phyloP scores from a whole-genome alignment of 441 rosid genomes.

The Euphorbia celastroides region DNA sequence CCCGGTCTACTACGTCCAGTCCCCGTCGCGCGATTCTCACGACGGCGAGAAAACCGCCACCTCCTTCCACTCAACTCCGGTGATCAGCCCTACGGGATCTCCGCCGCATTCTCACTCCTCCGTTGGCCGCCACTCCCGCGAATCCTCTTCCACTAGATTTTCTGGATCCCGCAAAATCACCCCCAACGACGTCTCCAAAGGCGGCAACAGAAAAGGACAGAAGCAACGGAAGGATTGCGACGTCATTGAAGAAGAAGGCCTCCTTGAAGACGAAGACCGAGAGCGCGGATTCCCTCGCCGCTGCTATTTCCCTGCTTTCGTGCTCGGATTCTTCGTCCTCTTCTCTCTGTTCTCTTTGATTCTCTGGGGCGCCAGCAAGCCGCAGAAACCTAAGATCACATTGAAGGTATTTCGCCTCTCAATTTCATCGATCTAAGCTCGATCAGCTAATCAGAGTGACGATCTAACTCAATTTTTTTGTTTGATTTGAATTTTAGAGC shows the following conservation, averaged over 20 bases:
- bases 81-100: conserved; percentile 79
- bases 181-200: conserved; percentile 58
- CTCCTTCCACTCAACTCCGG: conserved; percentile 93
- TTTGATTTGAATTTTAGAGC: conserved; percentile 34
- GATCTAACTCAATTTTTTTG: not conserved
- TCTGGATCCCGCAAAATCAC: conserved; percentile 84
- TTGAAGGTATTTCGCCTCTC: conserved; percentile 39
- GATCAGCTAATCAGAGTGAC: not conserved
- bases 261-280: conserved; percentile 71
- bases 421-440: not conserved
- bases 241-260: conserved; percentile 89
- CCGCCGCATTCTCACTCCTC: conserved; percentile 94
- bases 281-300: conserved; percentile 61
- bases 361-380: conserved; percentile 79
- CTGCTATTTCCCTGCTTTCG: conserved; percentile 70
- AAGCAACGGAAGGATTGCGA: conserved; percentile 68
- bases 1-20: conserved; percentile 89
- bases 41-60: conserved; percentile 94
- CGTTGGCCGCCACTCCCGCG: conserved; percentile 79
- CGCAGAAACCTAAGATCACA: conserved; percentile 80
- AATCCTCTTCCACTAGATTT: conserved; percentile 82
- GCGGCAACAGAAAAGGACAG: conserved; percentile 44
- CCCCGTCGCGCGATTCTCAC: conserved; percentile 90
- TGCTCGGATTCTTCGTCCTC: conserved; percentile 64
- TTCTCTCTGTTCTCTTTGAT: conserved; percentile 79